Base-by-base conservation (phyloP, 805 yeast species). In the Monosporozyma servazzii region DNA sequence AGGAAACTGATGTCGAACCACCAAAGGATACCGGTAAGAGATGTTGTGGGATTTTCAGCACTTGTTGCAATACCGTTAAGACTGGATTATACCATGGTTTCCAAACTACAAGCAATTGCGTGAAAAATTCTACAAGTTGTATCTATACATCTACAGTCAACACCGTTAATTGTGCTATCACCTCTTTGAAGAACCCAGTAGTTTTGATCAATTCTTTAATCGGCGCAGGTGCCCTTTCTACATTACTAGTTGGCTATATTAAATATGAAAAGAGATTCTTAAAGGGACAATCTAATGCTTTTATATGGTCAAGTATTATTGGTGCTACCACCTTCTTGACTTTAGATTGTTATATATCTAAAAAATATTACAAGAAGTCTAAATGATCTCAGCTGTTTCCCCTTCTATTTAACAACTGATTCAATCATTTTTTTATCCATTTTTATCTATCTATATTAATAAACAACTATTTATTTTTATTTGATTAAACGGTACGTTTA, bases 141-240 rank as follows among this genome's bases (percentile, higher is more conserved):
- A 17, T 45, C 15, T 45, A 27, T 18, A 45, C 48, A 20, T 20
- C 30, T 10, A 29, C 47, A n/a, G 30, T 9, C 13, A 23, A 47
- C 29, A 17, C 31, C 15, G n/a, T 30, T n/a, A 27, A 18, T 2
- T 23, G 25, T 37, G 11, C 10, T 5, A 15, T 36, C 6, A 11
- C 15, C 6, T 20, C 51, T 10, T 70, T 81, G 56, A 73, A 79
- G 59, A 81, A 82, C 69, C 87, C 87, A 0, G 84, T 77, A 3
- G 84, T 82, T 45, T 67, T 77, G 18, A 65, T 78, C 31, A 85
- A 81, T 64, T 66, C 75, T 2, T 70, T 78, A 17, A 71, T 79
- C 43, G 74, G 79, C 30, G 61, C 74, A 7, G 74, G 77, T 41
- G 77, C 77, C 15, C 61, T 75, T 33, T 68, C 75, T 25, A 79